phyloP scores from a whole-genome alignment of 164 flowering plant species.

The Vitis riparia region DNA sequence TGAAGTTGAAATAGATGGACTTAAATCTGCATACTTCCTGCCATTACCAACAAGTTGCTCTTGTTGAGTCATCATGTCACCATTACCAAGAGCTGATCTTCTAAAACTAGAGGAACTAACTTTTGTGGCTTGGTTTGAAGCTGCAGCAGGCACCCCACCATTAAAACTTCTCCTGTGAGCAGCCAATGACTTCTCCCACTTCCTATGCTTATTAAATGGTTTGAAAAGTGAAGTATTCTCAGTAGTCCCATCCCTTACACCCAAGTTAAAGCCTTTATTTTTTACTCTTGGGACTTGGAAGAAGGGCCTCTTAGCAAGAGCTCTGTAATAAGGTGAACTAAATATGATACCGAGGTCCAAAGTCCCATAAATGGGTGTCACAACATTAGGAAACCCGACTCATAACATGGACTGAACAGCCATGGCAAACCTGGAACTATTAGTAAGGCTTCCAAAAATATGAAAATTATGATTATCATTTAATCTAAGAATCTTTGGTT shows the following conservation, averaged over 20 bases:
- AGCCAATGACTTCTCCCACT: slow-evolving; percentile 30
- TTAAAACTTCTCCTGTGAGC: slow-evolving; percentile 12
- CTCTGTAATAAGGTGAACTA: slow-evolving; percentile 12
- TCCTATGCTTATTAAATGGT: slow-evolving; percentile 18
- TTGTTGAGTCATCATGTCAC: too few species aligned
- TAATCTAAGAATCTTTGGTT: slow-evolving; percentile 17
- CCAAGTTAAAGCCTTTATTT: slow-evolving; percentile 7
- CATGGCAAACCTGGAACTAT: slow-evolving; percentile 11
- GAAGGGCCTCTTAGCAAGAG: slow-evolving; percentile 16
- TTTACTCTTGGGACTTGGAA: slow-evolving; percentile 17
- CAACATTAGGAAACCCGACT: slow-evolving; percentile 17
- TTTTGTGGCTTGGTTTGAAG: too few species aligned
- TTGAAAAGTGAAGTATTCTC: slow-evolving; percentile 10
- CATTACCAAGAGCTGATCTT: slow-evolving; percentile 17
- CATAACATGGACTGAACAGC: slow-evolving; percentile 6
- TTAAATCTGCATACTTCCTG: neutral
- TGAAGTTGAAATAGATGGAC: slow-evolving; percentile 15
- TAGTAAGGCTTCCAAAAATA: slow-evolving; percentile 10
- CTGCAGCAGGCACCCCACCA: too few species aligned
- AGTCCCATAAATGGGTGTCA: slow-evolving; percentile 15
- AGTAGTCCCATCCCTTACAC: slow-evolving; percentile 15
- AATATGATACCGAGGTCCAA: slow-evolving; percentile 8
- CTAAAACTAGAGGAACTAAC: slow-evolving; percentile 6
- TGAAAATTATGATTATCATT: slow-evolving; percentile 13
- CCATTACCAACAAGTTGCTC: too few species aligned